Percentiles rank a stretch among this genome's conserved stretches.
Evolutionary conservation across 208 protist genomes (phyloP).

Genomic region (Leptomonas pyrrhocoris): DNA sequence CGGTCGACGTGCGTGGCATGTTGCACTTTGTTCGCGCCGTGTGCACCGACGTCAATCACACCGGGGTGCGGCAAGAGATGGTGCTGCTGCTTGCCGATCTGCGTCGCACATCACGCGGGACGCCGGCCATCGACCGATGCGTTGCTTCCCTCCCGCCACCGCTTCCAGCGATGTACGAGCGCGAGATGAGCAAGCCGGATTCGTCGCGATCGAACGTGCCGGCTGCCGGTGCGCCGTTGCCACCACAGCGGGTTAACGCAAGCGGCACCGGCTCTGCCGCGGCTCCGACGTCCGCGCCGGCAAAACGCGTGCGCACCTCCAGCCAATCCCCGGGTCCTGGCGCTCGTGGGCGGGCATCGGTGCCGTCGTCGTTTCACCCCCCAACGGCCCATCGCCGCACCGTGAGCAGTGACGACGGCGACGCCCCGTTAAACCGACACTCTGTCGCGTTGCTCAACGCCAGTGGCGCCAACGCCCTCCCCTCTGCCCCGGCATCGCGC

Average conservation of each 20-base stretch:
- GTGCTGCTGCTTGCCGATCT: slow-evolving; percentile 57
- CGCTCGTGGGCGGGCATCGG: not conserved
- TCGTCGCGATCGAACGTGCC: slow-evolving; percentile 5
- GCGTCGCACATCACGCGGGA: slow-evolving; percentile 10
- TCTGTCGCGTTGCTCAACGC: slow-evolving; percentile 1
- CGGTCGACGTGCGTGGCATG: slow-evolving; percentile 49
- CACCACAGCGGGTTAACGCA: slow-evolving; percentile 8
- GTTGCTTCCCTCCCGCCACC: slow-evolving; percentile 33
- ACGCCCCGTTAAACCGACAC: not conserved
- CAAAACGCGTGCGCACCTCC: slow-evolving; percentile 28
- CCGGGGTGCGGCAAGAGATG: slow-evolving; percentile 45
- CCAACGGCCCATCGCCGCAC: slow-evolving; percentile 22
- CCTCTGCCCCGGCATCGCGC: not conserved
- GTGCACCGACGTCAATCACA: slow-evolving; percentile 56
- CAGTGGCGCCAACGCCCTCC: not conserved
- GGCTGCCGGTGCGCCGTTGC: slow-evolving; percentile 8
- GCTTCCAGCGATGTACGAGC: slow-evolving; percentile 33
- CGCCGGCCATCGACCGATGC: slow-evolving; percentile 20
- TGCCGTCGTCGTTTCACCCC: slow-evolving; percentile 11
- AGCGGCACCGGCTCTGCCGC: not conserved
- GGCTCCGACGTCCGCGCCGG: slow-evolving; percentile 7
- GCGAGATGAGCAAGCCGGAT: slow-evolving; percentile 28
- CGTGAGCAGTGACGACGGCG: slow-evolving; percentile 20
- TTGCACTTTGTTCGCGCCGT: slow-evolving; percentile 70
- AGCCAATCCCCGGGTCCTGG: slow-evolving; percentile 29